Percentiles rank a stretch among this genome's conserved stretches.
These are phyloP conservation scores for Simmondsia chinensis DNA, from an alignment of 148 eudicot species.

Conservation along the genomic window DNA sequence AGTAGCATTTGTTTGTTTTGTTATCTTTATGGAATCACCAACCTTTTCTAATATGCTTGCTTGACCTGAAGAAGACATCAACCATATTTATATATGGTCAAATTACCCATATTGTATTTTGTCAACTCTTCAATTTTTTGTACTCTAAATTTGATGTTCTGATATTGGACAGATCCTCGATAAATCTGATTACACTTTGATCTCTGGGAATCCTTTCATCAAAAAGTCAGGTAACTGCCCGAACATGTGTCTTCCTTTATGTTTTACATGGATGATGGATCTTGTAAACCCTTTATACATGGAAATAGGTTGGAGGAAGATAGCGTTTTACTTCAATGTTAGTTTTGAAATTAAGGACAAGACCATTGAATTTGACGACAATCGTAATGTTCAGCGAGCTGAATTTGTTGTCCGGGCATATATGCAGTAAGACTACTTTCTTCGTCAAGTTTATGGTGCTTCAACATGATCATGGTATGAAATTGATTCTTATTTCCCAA, in stretches of 20 bases:
- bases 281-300: not conserved
- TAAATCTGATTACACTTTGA: constrained; percentile 68
- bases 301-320: constrained; percentile 92
- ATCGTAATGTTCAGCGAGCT: constrained; percentile 82
- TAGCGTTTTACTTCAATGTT: constrained; percentile 84
- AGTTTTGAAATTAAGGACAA: constrained; percentile 91
- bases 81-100: too few species aligned
- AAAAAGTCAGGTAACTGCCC: constrained; percentile 91
- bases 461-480: too few species aligned
- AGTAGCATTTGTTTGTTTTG: too few species aligned
- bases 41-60: too few species aligned
- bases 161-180: constrained; percentile 59
- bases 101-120: too few species aligned
- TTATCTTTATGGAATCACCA: too few species aligned
- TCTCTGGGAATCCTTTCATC: constrained; percentile 77
- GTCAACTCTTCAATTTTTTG: not conserved
- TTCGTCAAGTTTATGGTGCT: not conserved
- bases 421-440: constrained; percentile 62
- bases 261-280: not conserved
- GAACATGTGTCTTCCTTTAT: too few species aligned
- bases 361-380: constrained; percentile 83
- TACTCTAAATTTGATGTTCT: not conserved
- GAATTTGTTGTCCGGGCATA: constrained; percentile 85
- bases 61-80: too few species aligned
- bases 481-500: too few species aligned